These are phyloP conservation scores for Microglena sp. DNA, from an alignment of 139 green algal genomes.

Conservation along the genomic window DNA sequence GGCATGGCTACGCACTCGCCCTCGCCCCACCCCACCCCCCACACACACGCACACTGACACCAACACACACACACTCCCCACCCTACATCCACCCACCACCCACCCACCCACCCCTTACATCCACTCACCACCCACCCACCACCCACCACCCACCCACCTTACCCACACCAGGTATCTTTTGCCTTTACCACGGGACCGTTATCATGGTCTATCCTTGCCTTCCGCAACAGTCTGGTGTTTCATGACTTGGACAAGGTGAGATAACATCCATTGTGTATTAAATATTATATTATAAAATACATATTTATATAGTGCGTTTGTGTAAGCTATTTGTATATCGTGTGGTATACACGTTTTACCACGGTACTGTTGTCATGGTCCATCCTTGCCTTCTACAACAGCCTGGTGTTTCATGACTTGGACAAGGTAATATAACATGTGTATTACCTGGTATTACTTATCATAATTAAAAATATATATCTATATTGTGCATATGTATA, in stretches of 20 bases:
- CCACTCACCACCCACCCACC: not conserved
- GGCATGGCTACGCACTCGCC: no score
- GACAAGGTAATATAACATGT: conserved; percentile 68
- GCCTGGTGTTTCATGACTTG: conserved; percentile 68
- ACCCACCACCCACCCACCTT: not conserved
- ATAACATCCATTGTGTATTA: no score
- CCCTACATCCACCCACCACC: not conserved
- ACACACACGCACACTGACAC: not conserved
- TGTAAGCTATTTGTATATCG: no score
- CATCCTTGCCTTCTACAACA: conserved; percentile 66
- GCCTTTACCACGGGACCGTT: conserved; percentile 56
- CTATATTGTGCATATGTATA: no score
- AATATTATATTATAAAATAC: no score
- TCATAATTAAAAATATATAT: no score
- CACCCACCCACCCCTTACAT: not conserved
- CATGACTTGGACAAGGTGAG: conserved; percentile 75
- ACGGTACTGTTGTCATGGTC: no score
- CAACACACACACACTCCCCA: not conserved
- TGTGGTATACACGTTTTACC: no score
- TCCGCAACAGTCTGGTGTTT: conserved; percentile 71
- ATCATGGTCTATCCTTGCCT: conserved; percentile 54
- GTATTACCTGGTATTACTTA: no score
- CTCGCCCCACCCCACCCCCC: no score
- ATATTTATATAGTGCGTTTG: no score
- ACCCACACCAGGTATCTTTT: conserved; percentile 64